phyloP scores from a whole-genome alignment of 305 asterid genomes.

The Fraxinus platypoda region DNA sequence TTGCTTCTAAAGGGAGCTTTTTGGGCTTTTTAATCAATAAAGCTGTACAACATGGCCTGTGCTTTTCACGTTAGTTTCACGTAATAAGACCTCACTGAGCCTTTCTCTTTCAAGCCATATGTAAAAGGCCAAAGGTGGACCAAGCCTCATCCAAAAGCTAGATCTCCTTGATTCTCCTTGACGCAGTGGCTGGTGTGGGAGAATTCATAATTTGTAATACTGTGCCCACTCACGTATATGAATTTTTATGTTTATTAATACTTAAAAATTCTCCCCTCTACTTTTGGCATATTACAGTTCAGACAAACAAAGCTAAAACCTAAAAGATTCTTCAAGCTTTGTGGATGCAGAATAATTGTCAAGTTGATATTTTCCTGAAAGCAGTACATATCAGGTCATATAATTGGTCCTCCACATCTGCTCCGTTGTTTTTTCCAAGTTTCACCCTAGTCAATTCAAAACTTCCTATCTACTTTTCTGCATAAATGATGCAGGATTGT shows the following conservation, averaged over 20 bases:
- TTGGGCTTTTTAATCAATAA: background rate
- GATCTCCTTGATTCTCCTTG: slow-evolving; percentile 41
- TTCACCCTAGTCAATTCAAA: background rate
- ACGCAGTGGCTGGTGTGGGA: slow-evolving; percentile 31
- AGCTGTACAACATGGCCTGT: background rate
- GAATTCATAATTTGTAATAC: slow-evolving; percentile 21
- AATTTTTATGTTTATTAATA: slow-evolving; percentile 4
- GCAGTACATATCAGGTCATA: background rate
- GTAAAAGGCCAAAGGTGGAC: slow-evolving; percentile 32
- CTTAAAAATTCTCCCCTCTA: background rate
- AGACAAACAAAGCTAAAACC: slow-evolving; percentile 11
- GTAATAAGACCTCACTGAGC: slow-evolving; percentile 29
- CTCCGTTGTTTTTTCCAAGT: background rate
- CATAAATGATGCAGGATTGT: too few species aligned
- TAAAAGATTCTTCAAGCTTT: slow-evolving; percentile 26
- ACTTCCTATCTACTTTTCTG: background rate
- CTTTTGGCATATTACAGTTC: slow-evolving; percentile 18
- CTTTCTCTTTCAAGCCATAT: slow-evolving; percentile 30
- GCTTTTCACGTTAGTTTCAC: slow-evolving; percentile 11
- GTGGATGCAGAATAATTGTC: slow-evolving; percentile 1
- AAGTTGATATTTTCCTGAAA: background rate
- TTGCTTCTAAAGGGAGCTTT: background rate
- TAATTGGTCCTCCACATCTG: background rate
- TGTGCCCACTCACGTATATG: slow-evolving; percentile 14
- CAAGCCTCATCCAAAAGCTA: slow-evolving; percentile 27